Evolutionary conservation across 2,329 filamentous ascomycete species (phyloP).

Genomic region (Aspergillus texensis): DNA sequence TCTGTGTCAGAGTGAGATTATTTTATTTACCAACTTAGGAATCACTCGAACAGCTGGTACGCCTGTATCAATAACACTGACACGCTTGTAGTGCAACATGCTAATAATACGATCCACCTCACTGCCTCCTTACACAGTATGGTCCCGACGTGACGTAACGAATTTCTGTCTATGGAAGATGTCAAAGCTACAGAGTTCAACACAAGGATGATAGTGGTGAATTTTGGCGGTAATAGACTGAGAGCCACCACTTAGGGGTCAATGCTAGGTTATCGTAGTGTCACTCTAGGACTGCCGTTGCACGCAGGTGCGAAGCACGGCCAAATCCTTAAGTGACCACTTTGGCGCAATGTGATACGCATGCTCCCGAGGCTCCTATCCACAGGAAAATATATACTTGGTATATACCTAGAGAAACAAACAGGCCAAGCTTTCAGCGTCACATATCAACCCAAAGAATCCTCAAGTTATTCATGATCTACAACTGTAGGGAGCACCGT

Average conservation of each 20-base stretch:
- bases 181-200: constrained; percentile 23
- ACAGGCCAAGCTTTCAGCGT: constrained; percentile 56
- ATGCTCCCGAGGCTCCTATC: constrained; percentile 10
- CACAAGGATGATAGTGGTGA: background rate
- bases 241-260: background rate
- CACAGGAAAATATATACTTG: constrained; percentile 9
- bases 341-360: constrained; percentile 27
- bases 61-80: constrained; percentile 50
- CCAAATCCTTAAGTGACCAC: constrained; percentile 46
- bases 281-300: background rate
- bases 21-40: constrained; percentile 38
- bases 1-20: background rate
- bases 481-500: background rate
- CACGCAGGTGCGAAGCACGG: constrained; percentile 20
- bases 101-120: background rate
- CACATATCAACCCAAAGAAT: constrained; percentile 49
- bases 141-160: constrained; percentile 31
- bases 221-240: background rate
- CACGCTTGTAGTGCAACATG: constrained; percentile 35
- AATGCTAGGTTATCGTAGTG: background rate
- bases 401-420: constrained; percentile 17
- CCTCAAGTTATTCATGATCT: background rate
- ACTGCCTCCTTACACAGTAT: constrained; percentile 13
- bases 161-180: constrained; percentile 25
- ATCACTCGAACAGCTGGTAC: constrained; percentile 47